A percentile compares a stretch with the other conserved stretches of the same genome.
Evolutionary conservation across 2,329 filamentous ascomycete genomes (phyloP).

Genomic region (Colletotrichum melonis): DNA sequence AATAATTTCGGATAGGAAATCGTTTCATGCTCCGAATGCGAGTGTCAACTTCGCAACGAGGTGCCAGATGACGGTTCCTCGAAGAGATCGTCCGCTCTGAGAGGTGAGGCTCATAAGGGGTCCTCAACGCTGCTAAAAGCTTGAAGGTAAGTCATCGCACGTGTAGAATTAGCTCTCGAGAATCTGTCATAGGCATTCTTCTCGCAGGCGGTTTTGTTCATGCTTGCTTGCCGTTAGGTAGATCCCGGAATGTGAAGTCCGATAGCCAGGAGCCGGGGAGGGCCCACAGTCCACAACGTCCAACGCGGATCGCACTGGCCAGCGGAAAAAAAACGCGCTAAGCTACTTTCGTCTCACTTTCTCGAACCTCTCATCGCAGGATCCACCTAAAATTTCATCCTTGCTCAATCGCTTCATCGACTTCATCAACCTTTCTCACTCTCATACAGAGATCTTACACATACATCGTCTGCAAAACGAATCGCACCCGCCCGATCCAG

Average conservation of each 20-base stretch:
- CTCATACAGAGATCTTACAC: neutral
- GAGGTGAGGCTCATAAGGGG: neutral
- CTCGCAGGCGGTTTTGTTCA: too few relatives aligned
- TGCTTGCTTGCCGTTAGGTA: too few relatives aligned
- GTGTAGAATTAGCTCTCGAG: too few relatives aligned
- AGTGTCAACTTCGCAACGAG: neutral
- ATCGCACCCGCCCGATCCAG: neutral
- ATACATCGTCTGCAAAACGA: neutral
- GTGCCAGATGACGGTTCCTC: neutral
- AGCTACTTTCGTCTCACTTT: neutral
- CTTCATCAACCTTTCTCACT: neutral
- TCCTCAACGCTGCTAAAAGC: too few relatives aligned
- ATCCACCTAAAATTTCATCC: conserved; percentile 34
- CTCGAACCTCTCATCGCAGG: conserved; percentile 18
- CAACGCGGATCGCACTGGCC: neutral
- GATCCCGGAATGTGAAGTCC: neutral
- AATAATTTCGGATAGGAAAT: neutral
- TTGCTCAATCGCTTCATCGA: neutral
- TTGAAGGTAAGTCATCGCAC: too few relatives aligned
- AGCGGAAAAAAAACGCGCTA: neutral
- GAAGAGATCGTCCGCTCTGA: neutral
- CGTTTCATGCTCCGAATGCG: neutral
- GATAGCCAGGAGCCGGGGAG: neutral
- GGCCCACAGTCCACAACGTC: neutral
- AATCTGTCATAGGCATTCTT: too few relatives aligned